phyloP scores from a whole-genome alignment of 1,139 yeast genomes.

The Blastobotrys illinoisensis region DNA sequence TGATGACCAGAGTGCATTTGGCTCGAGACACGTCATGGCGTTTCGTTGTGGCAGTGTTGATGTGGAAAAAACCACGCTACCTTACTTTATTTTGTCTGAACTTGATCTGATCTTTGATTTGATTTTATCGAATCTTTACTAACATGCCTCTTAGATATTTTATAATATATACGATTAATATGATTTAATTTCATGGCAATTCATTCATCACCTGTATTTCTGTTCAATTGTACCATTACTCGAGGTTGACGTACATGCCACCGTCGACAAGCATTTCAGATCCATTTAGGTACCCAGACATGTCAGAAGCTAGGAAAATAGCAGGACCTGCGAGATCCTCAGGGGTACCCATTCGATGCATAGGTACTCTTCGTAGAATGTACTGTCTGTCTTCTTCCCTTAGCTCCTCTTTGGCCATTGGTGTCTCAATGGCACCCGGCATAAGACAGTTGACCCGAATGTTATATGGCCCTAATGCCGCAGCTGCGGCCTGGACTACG shows the following conservation, averaged over 20 bases:
- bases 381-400: slow-evolving; percentile 37
- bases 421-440: slow-evolving; percentile 43
- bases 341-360: slow-evolving; percentile 42
- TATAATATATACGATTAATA: not conserved
- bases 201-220: not conserved
- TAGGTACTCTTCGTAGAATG: slow-evolving; percentile 36
- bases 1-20: slow-evolving; percentile 95
- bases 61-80: slow-evolving; percentile 94
- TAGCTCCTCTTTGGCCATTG: slow-evolving; percentile 39
- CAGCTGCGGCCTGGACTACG: slow-evolving; percentile 42
- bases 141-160: not conserved
- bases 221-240: slow-evolving; percentile 21
- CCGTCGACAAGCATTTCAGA: slow-evolving; percentile 45
- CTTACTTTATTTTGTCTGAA: slow-evolving; percentile 43
- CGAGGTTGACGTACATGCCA: slow-evolving; percentile 42
- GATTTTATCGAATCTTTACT: not conserved
- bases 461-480: slow-evolving; percentile 37
- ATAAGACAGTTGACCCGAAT: slow-evolving; percentile 36
- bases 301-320: slow-evolving; percentile 42
- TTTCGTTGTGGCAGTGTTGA: slow-evolving; percentile 46
- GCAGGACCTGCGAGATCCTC: slow-evolving; percentile 45
- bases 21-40: slow-evolving; percentile 64
- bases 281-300: slow-evolving; percentile 41
- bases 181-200: not conserved
- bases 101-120: slow-evolving; percentile 1